A percentile compares a stretch with the other conserved stretches of the same genome.
phyloP scores from a whole-genome alignment of 352 stramenopile species.

The Saprolegnia diclina region DNA sequence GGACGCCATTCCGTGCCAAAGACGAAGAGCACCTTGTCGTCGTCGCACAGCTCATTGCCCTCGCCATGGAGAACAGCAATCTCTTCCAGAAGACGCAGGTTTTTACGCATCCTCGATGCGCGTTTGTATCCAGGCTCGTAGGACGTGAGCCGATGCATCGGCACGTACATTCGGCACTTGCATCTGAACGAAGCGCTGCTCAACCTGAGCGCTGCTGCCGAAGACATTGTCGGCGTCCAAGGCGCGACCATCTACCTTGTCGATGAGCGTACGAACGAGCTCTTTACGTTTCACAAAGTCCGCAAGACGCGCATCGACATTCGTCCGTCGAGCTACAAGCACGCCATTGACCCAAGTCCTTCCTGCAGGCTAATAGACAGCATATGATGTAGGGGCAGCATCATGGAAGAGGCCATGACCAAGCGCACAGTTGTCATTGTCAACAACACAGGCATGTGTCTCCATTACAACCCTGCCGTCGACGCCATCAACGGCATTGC shows the following conservation, averaged over 20 bases:
- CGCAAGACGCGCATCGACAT: constrained; percentile 52
- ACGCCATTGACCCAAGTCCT: background rate
- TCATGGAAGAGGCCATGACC: constrained; percentile 46
- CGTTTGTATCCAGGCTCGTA: constrained; percentile 1
- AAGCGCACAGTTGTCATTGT: constrained; percentile 51
- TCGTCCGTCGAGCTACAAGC: constrained; percentile 42
- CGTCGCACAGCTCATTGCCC: constrained; percentile 68
- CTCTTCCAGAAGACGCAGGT: constrained; percentile 74
- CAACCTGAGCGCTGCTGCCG: constrained; percentile 45
- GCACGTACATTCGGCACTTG: constrained; percentile 52
- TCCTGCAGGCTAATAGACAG: background rate
- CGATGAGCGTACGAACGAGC: constrained; percentile 38
- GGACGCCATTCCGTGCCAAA: constrained; percentile 66
- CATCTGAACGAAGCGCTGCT: constrained; percentile 55
- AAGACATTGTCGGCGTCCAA: constrained; percentile 71
- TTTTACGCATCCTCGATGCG: background rate
- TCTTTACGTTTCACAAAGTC: constrained; percentile 70
- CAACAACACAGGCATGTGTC: constrained; percentile 43
- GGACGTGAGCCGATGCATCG: constrained; percentile 33
- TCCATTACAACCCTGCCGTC: constrained; percentile 56
- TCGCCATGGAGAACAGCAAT: constrained; percentile 76
- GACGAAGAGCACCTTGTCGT: constrained; percentile 71
- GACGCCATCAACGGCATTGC: constrained; percentile 53
- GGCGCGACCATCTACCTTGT: constrained; percentile 57
- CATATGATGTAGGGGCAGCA: constrained; percentile 29